Evolutionary conservation across 2,329 filamentous ascomycete species (phyloP), one percentile per base, ranked within the genome.

Genomic region (Colletotrichum kahawae): DNA sequence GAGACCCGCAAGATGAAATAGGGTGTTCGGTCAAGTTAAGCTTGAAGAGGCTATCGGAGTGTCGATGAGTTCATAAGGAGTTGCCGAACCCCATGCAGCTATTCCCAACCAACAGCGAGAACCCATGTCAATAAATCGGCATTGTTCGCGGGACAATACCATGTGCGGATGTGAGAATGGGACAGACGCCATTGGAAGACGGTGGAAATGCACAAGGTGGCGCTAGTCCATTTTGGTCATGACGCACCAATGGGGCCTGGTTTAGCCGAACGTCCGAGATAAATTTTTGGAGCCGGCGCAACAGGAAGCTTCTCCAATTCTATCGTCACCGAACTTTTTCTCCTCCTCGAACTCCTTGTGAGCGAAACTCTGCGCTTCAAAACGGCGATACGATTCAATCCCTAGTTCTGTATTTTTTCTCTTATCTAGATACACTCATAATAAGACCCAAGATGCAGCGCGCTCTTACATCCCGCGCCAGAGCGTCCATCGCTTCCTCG

Each of bases 401-500:
- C 80, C 81, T 80, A 77, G 78, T 77, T 76, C 77, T 73, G 64
- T 75, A 56, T 75, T 82, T 81, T 79, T 79, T 81, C 81, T 77
- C 78, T 68, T 77, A 79, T 78, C 76, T 77, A 79, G 78, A 80
- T 72, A 81, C 78, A 76, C 79, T 72, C 79, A 79, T 82, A 78
- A 82, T 78, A 70, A 75, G 73, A 71, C 71, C 16, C 78, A 94
- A 86, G 84, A 99, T 99, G 97, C 97, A 99, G 92, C 95, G 97
- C 88, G 95, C 95, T 88, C 91, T 99, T 84, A 92, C 94, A 84
- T 95, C 95, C 81, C 90, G 92, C 85, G 89, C 94, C 82, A 91
- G 95, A 89, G 93, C 95, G 84, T 94, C 95, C 80, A 92, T 93
- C 89, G 92, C 96, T 81, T 93, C 92, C 78, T 91, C 93, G 84